Conservation (phyloP, 2,329 filamentous ascomycete species). For the Sphaceloma murrayae region DNA sequence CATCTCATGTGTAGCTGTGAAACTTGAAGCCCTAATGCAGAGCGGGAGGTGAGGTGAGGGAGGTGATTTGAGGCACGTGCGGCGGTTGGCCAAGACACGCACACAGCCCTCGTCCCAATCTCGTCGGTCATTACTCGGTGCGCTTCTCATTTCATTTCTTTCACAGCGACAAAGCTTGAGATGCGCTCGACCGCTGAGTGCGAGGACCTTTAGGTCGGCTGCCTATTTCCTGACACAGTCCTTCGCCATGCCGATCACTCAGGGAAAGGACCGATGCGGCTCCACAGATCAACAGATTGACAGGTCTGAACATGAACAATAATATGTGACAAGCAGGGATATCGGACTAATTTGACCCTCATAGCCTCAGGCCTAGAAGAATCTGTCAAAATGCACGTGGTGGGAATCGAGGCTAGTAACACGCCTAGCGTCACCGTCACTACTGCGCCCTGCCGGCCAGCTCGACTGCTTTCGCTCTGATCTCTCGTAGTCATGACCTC, state of each 20-base stretch:
- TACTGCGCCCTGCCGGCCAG: too few species aligned
- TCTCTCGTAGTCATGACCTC: too few species aligned
- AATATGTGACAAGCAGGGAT: neutral
- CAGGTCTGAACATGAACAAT: constrained; percentile 2
- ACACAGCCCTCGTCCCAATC: neutral
- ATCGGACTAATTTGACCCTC: neutral
- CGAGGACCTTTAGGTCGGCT: neutral
- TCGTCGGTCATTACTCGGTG: neutral
- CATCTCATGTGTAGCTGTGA: too few species aligned
- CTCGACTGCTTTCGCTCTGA: too few species aligned
- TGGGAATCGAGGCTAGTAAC: neutral
- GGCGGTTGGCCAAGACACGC: neutral
- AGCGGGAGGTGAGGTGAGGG: neutral
- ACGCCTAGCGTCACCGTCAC: neutral
- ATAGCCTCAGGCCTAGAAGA: too few species aligned
- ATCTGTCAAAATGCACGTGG: too few species aligned
- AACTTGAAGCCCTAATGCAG: too few species aligned
- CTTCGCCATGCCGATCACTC: neutral
- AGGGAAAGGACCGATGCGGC: neutral
- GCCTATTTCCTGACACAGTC: neutral
- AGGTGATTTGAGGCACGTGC: neutral
- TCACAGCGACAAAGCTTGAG: neutral
- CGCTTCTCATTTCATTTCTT: neutral
- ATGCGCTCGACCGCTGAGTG: neutral
- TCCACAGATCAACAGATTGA: constrained; percentile 9